Base-by-base conservation (phyloP, 2,329 filamentous ascomycete genomes). In the Lachnellula subtilissima region DNA sequence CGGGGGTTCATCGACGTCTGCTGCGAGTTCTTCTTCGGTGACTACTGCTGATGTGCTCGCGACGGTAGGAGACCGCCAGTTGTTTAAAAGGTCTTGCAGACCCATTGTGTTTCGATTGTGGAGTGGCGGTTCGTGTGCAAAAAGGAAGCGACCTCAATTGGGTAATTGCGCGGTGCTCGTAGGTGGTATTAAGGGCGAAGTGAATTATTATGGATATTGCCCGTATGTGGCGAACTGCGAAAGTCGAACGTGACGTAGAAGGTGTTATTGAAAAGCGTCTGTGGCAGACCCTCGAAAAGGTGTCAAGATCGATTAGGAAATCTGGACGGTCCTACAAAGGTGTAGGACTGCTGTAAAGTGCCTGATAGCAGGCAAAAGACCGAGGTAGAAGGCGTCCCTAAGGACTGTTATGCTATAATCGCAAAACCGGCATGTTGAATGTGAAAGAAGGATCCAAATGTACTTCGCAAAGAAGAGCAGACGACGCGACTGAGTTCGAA, bases 1-100 rank as follows among this genome's bases (percentile, higher is more conserved):
- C 66, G 92, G 91, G 50, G 92, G 92, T 73, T 97, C 93, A 72
- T 97, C 93, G 50, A 86, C 80, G 67, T 97, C 93, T 62, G 88
- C 82, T 56, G 79, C 75, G 64, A 85, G 71, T 55, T 96, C 91
- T 57, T 85, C 82, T 51, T 84, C 82, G 45, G 72, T 72, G 67
- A 68, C 60, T 69, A 54, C 55, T 12, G 62, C 54, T 49, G 64
- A 59, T 50, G 59, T 66, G 12, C 36, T 54, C 40, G 51, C 51
- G 25, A 73, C 49, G n/a, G 73, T 69, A 53, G 77, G 74, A 39
- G 75, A 68, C 46, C 73, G 73, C 74, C 76, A 78, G 53, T 72
- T 73, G 65, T 22, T 3, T 22, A 79, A 67, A 56, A 78, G 70
- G 64, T 75, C 64, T 57, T 67, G 66, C 46, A 66, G 22, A 47